A percentile compares a stretch with the other conserved stretches of the same genome.
Evolutionary conservation across 2,329 filamentous ascomycete species (phyloP).

Genomic region (Neonectria sp.): DNA sequence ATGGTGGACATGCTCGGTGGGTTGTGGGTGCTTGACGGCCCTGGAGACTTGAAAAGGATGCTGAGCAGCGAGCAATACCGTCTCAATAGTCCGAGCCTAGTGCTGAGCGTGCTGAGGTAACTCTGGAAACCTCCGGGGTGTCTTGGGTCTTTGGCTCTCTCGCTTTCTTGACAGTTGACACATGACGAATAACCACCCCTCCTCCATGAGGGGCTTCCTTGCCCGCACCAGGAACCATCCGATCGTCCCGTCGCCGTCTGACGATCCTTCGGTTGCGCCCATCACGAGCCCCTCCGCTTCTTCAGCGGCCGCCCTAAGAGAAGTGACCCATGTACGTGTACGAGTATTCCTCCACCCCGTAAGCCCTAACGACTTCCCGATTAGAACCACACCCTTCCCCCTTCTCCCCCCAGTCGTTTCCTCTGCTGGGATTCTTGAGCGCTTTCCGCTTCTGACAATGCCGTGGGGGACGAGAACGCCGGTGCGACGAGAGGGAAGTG

Average conservation of each 20-base stretch:
- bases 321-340: conserved; percentile 32
- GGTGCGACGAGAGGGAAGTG: conserved; percentile 13
- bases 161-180: conserved; percentile 13
- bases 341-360: conserved; percentile 39
- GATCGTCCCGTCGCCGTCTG: conserved; percentile 39
- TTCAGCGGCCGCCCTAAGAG: conserved; percentile 22
- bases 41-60: not conserved
- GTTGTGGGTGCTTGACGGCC: conserved; percentile 6
- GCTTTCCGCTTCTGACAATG: conserved; percentile 20
- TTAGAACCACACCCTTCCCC: conserved; percentile 29
- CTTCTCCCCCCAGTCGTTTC: conserved; percentile 28
- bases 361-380: conserved; percentile 44
- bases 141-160: conserved; percentile 5
- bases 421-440: conserved; percentile 6
- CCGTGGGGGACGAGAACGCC: conserved; percentile 3
- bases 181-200: conserved; percentile 13
- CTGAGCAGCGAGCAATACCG: conserved; percentile 1
- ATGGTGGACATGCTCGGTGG: conserved; percentile 12
- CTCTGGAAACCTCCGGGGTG: conserved; percentile 1
- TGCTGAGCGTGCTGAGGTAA: conserved; percentile 15
- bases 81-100: conserved; percentile 22
- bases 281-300: conserved; percentile 18
- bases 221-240: conserved; percentile 38
- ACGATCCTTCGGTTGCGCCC: conserved; percentile 29
- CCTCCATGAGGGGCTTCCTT: conserved; percentile 25